These are phyloP conservation scores for Dittrichia graveolens DNA, from an alignment of 129 eudicot genomes.

Conservation along the genomic window DNA sequence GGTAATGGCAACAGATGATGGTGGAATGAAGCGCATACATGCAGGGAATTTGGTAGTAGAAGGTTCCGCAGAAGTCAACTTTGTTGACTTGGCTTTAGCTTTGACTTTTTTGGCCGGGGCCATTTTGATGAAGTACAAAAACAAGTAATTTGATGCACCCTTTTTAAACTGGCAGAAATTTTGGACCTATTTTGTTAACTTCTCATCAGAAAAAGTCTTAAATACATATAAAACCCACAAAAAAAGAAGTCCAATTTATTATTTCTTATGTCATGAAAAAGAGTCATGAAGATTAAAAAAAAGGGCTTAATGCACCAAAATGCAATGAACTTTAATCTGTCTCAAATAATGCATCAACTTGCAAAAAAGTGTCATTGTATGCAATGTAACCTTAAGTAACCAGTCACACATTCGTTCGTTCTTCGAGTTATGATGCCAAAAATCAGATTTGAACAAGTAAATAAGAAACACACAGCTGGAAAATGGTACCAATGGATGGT, in stretches of 20 bases:
- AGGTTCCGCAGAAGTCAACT: conserved; percentile 38
- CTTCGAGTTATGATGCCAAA: no score
- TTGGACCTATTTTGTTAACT: not conserved
- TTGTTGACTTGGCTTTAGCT: conserved; percentile 51
- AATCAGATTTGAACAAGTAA: no score
- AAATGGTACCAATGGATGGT: no score
- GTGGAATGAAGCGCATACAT: conserved; percentile 66
- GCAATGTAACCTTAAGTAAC: no score
- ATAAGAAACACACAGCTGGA: no score
- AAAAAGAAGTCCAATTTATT: not conserved
- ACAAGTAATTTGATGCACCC: not conserved
- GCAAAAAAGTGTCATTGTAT: no score
- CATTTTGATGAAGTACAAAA: conserved; percentile 36
- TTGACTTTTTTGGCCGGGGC: conserved; percentile 71
- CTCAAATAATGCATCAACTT: no score
- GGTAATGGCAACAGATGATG: conserved; percentile 81
- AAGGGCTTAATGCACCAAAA: no score
- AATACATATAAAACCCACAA: not conserved
- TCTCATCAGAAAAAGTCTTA: not conserved
- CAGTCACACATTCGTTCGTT: no score
- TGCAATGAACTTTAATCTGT: no score
- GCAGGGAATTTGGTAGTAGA: conserved; percentile 53
- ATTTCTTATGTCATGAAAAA: not conserved
- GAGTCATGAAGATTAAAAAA: no score
- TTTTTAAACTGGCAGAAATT: not conserved